Conservation (phyloP, 805 yeast genomes). For the Ogataea methanolica region DNA sequence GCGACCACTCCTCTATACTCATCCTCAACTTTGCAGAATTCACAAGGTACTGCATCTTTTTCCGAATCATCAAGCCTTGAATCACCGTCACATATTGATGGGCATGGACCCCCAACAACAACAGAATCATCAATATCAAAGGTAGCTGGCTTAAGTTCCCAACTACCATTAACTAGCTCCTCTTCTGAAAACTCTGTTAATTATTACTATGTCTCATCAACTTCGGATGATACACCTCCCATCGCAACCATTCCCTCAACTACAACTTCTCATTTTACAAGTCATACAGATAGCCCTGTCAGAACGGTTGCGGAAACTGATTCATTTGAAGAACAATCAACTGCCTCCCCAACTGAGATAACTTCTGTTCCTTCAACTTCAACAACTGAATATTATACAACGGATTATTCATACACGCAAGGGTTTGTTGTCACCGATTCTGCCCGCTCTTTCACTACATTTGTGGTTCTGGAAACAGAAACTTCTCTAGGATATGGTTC, state of each 20-base stretch:
- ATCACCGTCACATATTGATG: neutral
- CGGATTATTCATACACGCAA: slow-evolving; percentile 25
- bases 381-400: neutral
- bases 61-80: slow-evolving; percentile 1
- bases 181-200: neutral
- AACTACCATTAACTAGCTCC: neutral
- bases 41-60: neutral
- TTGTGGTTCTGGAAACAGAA: slow-evolving; percentile 17
- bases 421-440: slow-evolving; percentile 25
- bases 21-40: neutral
- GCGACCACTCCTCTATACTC: neutral
- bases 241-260: neutral
- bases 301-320: neutral
- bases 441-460: slow-evolving; percentile 23
- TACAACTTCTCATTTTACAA: neutral
- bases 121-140: neutral
- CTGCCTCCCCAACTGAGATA: neutral
- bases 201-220: neutral
- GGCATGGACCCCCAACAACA: neutral
- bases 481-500: slow-evolving; percentile 10
- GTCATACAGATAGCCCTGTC: neutral
- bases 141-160: neutral
- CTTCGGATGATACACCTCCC: neutral
- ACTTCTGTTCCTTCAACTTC: neutral
- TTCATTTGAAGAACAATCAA: neutral